phyloP scores from a whole-genome alignment of 345 rosid species.

The Raphanus raphanistrum region DNA sequence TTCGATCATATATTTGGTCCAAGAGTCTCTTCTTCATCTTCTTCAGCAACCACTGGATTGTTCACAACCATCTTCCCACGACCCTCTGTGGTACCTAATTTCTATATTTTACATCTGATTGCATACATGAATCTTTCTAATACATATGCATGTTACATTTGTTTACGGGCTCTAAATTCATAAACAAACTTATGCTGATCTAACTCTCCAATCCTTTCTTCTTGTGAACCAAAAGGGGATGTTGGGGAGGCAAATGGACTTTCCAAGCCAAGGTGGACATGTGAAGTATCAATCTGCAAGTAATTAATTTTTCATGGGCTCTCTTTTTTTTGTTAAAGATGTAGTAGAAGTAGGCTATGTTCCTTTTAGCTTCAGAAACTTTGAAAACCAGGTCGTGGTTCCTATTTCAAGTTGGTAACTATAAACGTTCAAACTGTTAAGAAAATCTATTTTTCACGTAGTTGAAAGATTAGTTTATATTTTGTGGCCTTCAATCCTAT shows the following conservation, averaged over 20 bases:
- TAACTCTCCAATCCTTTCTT: slow-evolving; percentile 6
- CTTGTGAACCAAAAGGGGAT: slow-evolving; percentile 29
- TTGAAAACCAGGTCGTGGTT: not conserved
- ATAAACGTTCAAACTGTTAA: not conserved
- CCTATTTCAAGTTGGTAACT: not conserved
- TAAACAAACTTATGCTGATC: not conserved
- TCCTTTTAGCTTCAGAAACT: not conserved
- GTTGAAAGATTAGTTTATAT: not conserved
- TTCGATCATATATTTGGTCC: slow-evolving; percentile 42
- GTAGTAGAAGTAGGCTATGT: slow-evolving; percentile 13
- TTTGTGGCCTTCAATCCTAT: not conserved
- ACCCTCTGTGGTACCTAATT: slow-evolving; percentile 33
- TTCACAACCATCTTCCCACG: slow-evolving; percentile 42
- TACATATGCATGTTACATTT: slow-evolving; percentile 6
- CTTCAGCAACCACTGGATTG: slow-evolving; percentile 32
- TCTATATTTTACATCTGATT: not conserved
- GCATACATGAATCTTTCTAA: slow-evolving; percentile 11
- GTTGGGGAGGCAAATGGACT: slow-evolving; percentile 44
- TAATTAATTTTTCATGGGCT: slow-evolving; percentile 23
- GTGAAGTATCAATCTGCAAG: slow-evolving; percentile 52
- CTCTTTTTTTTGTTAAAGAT: slow-evolving; percentile 1
- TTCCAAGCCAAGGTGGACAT: slow-evolving; percentile 45
- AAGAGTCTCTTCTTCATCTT: slow-evolving; percentile 31
- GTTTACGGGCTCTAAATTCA: not conserved
- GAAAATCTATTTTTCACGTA: not conserved